Evolutionary conservation across 2,329 filamentous ascomycete species (phyloP).

Genomic region (Fusarium devonianum): DNA sequence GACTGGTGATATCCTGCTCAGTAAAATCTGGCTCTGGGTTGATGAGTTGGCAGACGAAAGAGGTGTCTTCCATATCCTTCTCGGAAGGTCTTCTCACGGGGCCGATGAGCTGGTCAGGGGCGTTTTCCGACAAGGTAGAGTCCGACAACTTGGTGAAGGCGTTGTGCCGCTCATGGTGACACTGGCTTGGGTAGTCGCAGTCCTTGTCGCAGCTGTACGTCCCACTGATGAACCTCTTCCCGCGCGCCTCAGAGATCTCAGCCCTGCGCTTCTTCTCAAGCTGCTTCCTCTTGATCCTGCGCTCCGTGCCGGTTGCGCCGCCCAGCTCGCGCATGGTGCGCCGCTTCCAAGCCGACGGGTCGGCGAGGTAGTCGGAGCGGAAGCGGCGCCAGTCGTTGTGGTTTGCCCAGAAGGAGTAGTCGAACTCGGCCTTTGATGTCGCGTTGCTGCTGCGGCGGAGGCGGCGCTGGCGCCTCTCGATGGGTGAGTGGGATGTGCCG

Average conservation of each 20-base stretch:
- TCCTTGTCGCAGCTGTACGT: slow-evolving; percentile 32
- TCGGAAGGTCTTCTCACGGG: neutral
- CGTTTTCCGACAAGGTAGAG: neutral
- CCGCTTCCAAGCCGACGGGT: slow-evolving; percentile 13
- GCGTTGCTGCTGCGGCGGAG: neutral
- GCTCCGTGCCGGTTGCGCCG: neutral
- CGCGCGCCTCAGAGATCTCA: slow-evolving; percentile 1
- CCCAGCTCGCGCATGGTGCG: slow-evolving; percentile 2
- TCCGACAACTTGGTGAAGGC: neutral
- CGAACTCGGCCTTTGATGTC: slow-evolving; percentile 37
- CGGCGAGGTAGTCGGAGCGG: neutral
- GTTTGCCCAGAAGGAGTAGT: slow-evolving; percentile 44
- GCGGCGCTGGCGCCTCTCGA: neutral
- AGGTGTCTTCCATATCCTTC: neutral
- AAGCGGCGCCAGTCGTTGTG: slow-evolving; percentile 44
- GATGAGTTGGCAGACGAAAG: slow-evolving; percentile 7
- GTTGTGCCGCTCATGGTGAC: slow-evolving; percentile 15
- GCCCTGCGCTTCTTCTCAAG: neutral
- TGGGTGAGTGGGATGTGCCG: neutral
- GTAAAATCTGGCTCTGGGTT: neutral
- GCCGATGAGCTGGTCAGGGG: neutral
- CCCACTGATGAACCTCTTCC: slow-evolving; percentile 5
- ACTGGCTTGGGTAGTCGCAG: slow-evolving; percentile 39
- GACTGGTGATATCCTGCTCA: neutral
- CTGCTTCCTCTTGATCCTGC: neutral